phyloP scores from a whole-genome alignment of 345 rosid genomes.

The Salix dunnii region DNA sequence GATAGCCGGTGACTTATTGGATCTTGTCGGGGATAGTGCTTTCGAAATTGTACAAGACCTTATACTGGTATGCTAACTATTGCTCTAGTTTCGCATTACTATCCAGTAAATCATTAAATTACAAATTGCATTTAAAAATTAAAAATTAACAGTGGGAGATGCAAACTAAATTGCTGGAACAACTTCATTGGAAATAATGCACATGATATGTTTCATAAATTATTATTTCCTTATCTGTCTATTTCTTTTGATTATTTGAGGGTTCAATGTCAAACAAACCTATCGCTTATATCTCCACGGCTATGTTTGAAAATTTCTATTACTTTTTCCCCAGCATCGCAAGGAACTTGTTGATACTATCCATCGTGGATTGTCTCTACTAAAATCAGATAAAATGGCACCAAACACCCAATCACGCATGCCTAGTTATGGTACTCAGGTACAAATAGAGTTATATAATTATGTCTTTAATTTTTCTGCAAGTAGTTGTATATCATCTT shows the following conservation, averaged over 20 bases:
- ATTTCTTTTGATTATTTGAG: not conserved
- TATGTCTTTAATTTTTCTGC: not conserved
- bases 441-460: constrained; percentile 14
- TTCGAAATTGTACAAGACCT: constrained; percentile 94
- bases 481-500: not conserved
- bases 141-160: too few species aligned
- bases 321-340: constrained; percentile 59
- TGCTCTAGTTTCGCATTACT: not conserved
- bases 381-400: constrained; percentile 70
- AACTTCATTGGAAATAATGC: not conserved
- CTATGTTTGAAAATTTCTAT: constrained; percentile 5
- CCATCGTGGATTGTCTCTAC: constrained; percentile 60
- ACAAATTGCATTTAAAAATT: too few species aligned
- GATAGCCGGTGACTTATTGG: constrained; percentile 91
- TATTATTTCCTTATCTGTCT: not conserved
- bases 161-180: not conserved
- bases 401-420: constrained; percentile 64
- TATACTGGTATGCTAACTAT: constrained; percentile 45
- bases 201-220: not conserved
- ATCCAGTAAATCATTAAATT: not conserved
- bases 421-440: constrained; percentile 99
- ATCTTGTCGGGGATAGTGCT: constrained; percentile 88
- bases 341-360: constrained; percentile 88
- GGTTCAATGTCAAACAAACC: not conserved
- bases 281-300: not conserved